Evolutionary conservation across 2,329 filamentous ascomycete species (phyloP), one percentile per base, ranked within the genome.

Genomic region (Zalaria sp.): DNA sequence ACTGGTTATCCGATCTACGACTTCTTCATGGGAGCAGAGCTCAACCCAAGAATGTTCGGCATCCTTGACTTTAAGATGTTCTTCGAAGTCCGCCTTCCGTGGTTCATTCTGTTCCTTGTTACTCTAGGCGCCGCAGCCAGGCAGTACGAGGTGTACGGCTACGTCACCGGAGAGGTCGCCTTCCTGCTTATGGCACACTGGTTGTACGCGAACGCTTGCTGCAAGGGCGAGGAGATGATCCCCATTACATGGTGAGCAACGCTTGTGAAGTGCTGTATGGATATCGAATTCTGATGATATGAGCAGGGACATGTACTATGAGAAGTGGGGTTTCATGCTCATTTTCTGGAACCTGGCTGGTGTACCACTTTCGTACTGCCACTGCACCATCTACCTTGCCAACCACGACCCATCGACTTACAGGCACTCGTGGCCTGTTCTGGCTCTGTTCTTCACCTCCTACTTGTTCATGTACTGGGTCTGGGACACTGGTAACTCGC

Each of bases 321-420:
- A 94, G 71, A 94, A 94, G 67, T 88, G 84, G 77, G 87, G 87
- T 40, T 94, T 94, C 69, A 94, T 94, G 87, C 75, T 94, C 51
- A 93, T 93, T 62, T 94, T 94, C 75, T 94, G 87, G 87, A 94
- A 94, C 64, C 70, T 94, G 59, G 86, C 87, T 37, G 87, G 87
- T 51, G 87, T 94, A 26, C 87, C 87, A 9, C 72, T 94, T 40
- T 87, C 79, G 42, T 94, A 94, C 72, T 93, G 86, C 68, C 87
- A 94, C 69, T 91, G 83, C 73, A 89, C 83, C 38, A 77, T 94
- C 53, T 94, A 83, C 65, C 73, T 94, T 39, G 86, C 86, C 50
- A 88, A 83, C 62, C 86, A 93, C 60, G 66, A 82, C 54, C 83
- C 88, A 0, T 71, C 76, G 31, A 76, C 77, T 44, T 94, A 93